These are phyloP conservation scores for Epichloe typhina DNA, from an alignment of 2,329 filamentous ascomycete species.

Conservation along the genomic window DNA sequence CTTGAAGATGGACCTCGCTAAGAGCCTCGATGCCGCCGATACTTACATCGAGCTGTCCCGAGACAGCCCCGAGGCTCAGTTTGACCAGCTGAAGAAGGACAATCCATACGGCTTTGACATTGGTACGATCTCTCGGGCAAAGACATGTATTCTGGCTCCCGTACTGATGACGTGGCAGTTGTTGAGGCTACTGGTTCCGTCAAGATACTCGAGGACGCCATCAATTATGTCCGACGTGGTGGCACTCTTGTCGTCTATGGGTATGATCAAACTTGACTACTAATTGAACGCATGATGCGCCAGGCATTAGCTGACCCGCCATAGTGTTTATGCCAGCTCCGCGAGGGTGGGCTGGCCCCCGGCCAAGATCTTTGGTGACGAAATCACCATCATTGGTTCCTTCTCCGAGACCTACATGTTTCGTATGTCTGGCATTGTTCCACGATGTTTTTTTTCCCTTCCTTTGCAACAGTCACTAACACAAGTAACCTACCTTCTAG, in stretches of 20 bases:
- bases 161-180: slow-evolving; percentile 22
- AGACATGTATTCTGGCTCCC: not conserved
- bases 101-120: slow-evolving; percentile 65
- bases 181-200: slow-evolving; percentile 58
- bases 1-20: slow-evolving; percentile 57
- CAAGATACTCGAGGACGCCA: slow-evolving; percentile 56
- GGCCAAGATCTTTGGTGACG: slow-evolving; percentile 54
- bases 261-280: slow-evolving; percentile 9
- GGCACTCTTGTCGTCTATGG: slow-evolving; percentile 60
- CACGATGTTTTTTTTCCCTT: too few relatives aligned
- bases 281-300: not conserved
- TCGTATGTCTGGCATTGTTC: slow-evolving; percentile 26
- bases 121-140: slow-evolving; percentile 18
- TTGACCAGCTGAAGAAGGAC: slow-evolving; percentile 46
- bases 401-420: slow-evolving; percentile 67
- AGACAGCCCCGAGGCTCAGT: slow-evolving; percentile 42
- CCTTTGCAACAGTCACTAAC: not conserved
- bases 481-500: slow-evolving; percentile 9
- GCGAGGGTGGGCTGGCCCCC: slow-evolving; percentile 57
- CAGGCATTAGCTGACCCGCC: slow-evolving; percentile 3
- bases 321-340: slow-evolving; percentile 47
- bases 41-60: slow-evolving; percentile 40
- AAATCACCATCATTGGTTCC: slow-evolving; percentile 60
- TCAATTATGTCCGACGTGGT: slow-evolving; percentile 58
- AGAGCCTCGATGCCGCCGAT: slow-evolving; percentile 40